Evolutionary conservation across 345 rosid genomes (phyloP), one percentile per base, ranked within the genome.

Genomic region (Iberis pinnata): DNA sequence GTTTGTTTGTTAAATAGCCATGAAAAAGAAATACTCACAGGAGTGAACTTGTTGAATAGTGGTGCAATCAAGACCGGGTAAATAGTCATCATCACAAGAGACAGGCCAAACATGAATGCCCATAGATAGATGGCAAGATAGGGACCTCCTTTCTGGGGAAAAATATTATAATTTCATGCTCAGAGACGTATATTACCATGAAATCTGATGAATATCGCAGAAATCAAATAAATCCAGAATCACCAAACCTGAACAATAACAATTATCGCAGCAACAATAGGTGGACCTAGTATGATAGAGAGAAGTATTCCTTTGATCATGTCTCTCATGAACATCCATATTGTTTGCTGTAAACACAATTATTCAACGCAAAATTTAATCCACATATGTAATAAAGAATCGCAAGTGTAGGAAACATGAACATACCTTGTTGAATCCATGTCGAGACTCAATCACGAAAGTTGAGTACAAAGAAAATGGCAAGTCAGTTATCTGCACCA

Each of bases 391-490:
- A 55, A 12, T 9, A 14, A 56, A 56, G 37, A 19, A 69, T 36
- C n/a, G 12, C 3, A n/a, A 25, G 13, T 31, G 47, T 55, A 61
- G 15, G 45, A 31, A 49, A 68, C 54, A 55, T 19, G 36, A n/a
- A 72, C 81, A 12, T 61, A 93, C 99, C 68, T 93, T 88, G 60
- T 93, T 93, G 76, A 93, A 93, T 45, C 99, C 97, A 72, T 93
- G 99, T 24, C 92, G 97, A 39, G 89, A 60, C 75, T 93, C 99
- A n/a, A 93, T 83, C 56, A 88, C 95, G 64, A 93, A 93, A 36
- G 97, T 93, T 61, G 99, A 93, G 74, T 76, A 88, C 37, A 93
- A 84, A 25, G 99, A 88, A 61, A 93, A 93, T 29, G 99, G 97
- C 74, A 93, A 71, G 68, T 88, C 99, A 17, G 97, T 86, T 19